phyloP scores from a whole-genome alignment of 169 alveolate genomes.

The Theileria parva region DNA sequence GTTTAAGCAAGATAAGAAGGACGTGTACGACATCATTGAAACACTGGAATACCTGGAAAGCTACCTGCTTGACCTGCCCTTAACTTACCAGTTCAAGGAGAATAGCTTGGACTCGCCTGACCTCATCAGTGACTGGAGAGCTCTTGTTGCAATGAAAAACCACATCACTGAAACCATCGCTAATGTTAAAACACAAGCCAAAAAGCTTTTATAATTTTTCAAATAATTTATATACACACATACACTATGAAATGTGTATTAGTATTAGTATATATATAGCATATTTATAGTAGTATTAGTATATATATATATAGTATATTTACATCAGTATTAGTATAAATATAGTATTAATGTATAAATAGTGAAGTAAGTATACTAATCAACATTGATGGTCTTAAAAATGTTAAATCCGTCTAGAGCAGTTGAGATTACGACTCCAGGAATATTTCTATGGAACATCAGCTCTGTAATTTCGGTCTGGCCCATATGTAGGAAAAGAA shows the following conservation, averaged over 20 bases:
- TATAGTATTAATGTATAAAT: background rate
- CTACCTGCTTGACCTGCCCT: constrained; percentile 47
- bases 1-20: constrained; percentile 32
- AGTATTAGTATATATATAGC: background rate
- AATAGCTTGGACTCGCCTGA: constrained; percentile 39
- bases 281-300: background rate
- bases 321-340: background rate
- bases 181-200: constrained; percentile 13
- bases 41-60: constrained; percentile 46
- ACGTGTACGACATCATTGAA: constrained; percentile 43
- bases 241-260: background rate
- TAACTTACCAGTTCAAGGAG: constrained; percentile 26
- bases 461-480: constrained; percentile 77
- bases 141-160: constrained; percentile 52
- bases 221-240: background rate
- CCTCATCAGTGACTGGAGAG: constrained; percentile 60
- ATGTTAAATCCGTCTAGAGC: constrained; percentile 73
- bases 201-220: constrained; percentile 6
- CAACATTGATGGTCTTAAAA: constrained; percentile 68
- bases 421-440: constrained; percentile 75
- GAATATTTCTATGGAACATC: constrained; percentile 72
- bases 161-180: constrained; percentile 49
- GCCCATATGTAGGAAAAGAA: constrained; percentile 75
- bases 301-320: background rate
- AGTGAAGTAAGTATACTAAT: background rate